These are phyloP conservation scores for Mortierella polycephala DNA, from an alignment of 371 early-diverging fungal genomes.

Conservation along the genomic window DNA sequence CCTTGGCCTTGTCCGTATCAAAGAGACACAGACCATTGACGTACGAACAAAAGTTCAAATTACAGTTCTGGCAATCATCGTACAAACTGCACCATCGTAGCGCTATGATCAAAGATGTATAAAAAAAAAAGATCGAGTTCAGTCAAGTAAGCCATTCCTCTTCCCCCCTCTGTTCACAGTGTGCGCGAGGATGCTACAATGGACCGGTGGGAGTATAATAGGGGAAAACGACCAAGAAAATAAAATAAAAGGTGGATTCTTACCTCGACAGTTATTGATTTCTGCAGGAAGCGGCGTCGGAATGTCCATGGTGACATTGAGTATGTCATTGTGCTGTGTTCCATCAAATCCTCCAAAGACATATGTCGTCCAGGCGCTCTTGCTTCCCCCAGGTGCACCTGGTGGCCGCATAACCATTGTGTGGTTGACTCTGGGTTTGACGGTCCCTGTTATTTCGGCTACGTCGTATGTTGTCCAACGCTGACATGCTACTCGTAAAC, in stretches of 20 bases:
- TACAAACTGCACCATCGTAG: constrained; percentile 54
- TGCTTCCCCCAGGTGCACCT: constrained; percentile 39
- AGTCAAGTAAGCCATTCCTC: background rate
- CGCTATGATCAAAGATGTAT: constrained; percentile 51
- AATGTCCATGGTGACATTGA: constrained; percentile 39
- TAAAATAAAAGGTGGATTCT: background rate
- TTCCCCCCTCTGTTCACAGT: too few relatives aligned
- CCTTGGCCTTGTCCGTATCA: constrained; percentile 46
- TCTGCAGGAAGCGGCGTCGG: constrained; percentile 48
- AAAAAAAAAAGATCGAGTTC: constrained; percentile 1
- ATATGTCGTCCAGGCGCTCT: constrained; percentile 36
- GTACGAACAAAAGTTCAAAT: constrained; percentile 39
- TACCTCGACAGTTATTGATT: constrained; percentile 65
- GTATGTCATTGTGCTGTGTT: constrained; percentile 18
- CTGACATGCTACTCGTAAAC: constrained; percentile 48
- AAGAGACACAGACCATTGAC: constrained; percentile 48
- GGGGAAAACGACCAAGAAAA: background rate
- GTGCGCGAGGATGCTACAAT: background rate
- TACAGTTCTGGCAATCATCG: constrained; percentile 53
- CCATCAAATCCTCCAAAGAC: constrained; percentile 54
- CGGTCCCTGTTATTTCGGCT: background rate
- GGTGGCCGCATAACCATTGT: constrained; percentile 51
- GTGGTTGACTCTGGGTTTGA: constrained; percentile 42
- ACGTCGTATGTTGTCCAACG: constrained; percentile 37
- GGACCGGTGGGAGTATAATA: too few relatives aligned